Evolutionary conservation across 2,329 filamentous ascomycete genomes (phyloP), one percentile per base, ranked within the genome.

Genomic region (Clarireedia paspali): DNA sequence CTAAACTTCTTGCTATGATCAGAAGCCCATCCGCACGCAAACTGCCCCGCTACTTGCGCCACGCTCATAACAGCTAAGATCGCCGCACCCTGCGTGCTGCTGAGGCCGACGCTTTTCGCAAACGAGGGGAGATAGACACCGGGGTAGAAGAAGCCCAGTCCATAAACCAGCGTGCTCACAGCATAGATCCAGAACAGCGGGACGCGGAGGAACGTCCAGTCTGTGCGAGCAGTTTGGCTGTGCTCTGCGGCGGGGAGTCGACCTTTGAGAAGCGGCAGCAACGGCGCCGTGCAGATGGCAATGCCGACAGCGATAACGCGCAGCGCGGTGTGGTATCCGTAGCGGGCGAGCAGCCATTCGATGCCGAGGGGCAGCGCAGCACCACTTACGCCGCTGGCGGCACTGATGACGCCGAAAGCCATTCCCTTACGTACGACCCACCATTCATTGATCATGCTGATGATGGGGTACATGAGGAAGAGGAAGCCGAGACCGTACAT

Each of bases 401-500:
- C 30, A 10, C 30, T 30, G 15, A 54, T 54, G 2, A 54, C 1
- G 3, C 44, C 44, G n/a, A 47, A 48, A 3, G 44, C 44, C 24
- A 48, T 39, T 3, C 81, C 81, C 50, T 82, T 82, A 42, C 76
- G 75, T 40, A 71, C 72, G n/a, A 80, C 73, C 64, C 84, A 85
- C 81, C 81, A 85, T 65, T 84, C 78, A 58, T 84, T 78, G 59
- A 85, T 71, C 67, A 82, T 83, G 36, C 77, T 61, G 38, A 83
- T 75, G 61, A 77, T 79, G 0, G 82, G 80, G 30, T 74, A 76
- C 65, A 82, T 84, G 5, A 76, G 71, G 44, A 83, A 71, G 5
- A 74, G 71, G n/a, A 80, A 80, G 23, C 82, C 81, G 9, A 84
- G 62, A 39, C 76, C 82, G 63, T 83, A 86, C 27, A 85, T 67